phyloP scores from a whole-genome alignment of 495 filamentous ascomycete genomes.

The Hamigera avellanea region DNA sequence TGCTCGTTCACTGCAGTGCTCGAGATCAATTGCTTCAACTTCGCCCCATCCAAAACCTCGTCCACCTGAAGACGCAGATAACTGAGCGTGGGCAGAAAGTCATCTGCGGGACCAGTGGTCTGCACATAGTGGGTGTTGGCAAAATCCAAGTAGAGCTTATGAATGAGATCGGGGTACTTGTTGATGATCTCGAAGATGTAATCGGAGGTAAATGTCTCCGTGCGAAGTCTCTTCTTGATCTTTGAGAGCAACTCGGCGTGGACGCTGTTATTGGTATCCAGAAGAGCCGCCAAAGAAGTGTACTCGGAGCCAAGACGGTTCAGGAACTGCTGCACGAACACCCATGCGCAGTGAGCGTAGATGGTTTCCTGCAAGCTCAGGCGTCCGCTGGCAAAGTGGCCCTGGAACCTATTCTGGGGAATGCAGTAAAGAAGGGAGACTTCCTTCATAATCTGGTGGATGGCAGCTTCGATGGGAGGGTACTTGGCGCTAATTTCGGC shows the following conservation, averaged over 20 bases:
- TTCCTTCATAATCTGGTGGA: constrained; percentile 99
- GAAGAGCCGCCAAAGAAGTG: constrained; percentile 65
- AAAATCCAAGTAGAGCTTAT: constrained; percentile 82
- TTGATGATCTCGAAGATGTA: constrained; percentile 96
- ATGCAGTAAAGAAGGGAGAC: constrained; percentile 94
- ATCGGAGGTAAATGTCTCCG: constrained; percentile 93
- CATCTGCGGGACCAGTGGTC: constrained; percentile 56
- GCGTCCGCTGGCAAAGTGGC: constrained; percentile 74
- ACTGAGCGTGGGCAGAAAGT: constrained; percentile 71
- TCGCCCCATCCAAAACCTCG: constrained; percentile 62
- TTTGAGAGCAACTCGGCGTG: constrained; percentile 89
- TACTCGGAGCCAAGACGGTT: constrained; percentile 93
- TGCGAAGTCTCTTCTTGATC: constrained; percentile 88
- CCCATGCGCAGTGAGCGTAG: constrained; percentile 94
- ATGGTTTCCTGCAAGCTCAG: constrained; percentile 94
- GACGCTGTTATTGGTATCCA: constrained; percentile 68
- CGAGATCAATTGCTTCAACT: constrained; percentile 71
- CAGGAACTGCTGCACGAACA: constrained; percentile 93
- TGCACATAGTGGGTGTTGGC: constrained; percentile 84
- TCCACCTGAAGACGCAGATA: constrained; percentile 63
- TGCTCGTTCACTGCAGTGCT: constrained; percentile 82
- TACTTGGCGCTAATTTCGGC: constrained; percentile 39
- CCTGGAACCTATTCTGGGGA: constrained; percentile 89
- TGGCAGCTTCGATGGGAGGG: constrained; percentile 81
- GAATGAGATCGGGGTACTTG: constrained; percentile 78